phyloP scores from a whole-genome alignment of 257 asterid genomes.

The Solanum chilense region DNA sequence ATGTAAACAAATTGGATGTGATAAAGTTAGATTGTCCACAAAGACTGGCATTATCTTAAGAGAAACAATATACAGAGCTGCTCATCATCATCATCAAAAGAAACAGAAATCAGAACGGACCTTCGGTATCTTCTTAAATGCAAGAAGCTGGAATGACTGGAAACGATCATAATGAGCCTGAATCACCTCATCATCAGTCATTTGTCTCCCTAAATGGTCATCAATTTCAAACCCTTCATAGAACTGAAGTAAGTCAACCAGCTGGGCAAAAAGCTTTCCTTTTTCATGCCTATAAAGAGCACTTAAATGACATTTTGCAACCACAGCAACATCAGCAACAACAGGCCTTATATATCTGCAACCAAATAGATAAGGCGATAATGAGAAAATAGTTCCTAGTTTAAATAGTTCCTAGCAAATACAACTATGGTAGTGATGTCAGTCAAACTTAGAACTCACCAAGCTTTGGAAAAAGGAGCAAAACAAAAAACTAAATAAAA shows the following conservation, averaged over 20 bases:
- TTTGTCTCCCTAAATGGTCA: constrained; percentile 90
- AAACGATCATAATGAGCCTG: constrained; percentile 84
- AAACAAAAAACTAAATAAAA: constrained; percentile 1
- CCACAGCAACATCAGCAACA: constrained; percentile 93
- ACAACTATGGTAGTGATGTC: neutral
- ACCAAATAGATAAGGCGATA: neutral
- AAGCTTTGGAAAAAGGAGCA: neutral
- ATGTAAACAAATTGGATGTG: neutral
- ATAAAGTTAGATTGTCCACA: neutral
- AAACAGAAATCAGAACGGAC: constrained; percentile 14
- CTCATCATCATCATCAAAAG: constrained; percentile 2
- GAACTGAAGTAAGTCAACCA: constrained; percentile 94
- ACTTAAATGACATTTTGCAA: constrained; percentile 94
- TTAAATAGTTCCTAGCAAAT: neutral
- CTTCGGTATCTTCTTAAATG: constrained; percentile 82
- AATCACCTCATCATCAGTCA: constrained; percentile 97
- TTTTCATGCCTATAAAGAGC: constrained; percentile 76
- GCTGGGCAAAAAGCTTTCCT: constrained; percentile 90
- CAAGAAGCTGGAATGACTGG: constrained; percentile 90
- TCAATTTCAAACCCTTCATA: constrained; percentile 93
- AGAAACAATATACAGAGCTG: neutral
- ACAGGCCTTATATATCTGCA: constrained; percentile 80
- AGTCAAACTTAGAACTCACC: neutral
- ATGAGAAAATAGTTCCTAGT: neutral
- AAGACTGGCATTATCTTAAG: neutral